These are phyloP conservation scores for Pichia sp. DNA, from an alignment of 1,139 yeast species.

Conservation along the genomic window DNA sequence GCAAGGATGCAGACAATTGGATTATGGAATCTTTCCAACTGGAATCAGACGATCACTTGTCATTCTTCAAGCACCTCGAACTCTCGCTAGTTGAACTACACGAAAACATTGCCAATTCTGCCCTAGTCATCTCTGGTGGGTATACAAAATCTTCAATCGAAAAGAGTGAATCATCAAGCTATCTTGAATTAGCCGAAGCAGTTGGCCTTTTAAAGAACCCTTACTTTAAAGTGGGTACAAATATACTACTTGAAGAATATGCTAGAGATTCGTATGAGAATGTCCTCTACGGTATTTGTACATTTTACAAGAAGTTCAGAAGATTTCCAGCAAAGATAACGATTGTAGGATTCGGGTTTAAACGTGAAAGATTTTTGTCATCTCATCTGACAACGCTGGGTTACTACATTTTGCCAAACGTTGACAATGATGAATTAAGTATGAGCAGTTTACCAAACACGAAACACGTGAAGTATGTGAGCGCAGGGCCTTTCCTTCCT, in stretches of 20 bases:
- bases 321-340: slow-evolving; percentile 50
- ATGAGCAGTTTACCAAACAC: slow-evolving; percentile 13
- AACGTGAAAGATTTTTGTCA: slow-evolving; percentile 51
- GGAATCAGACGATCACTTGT: slow-evolving; percentile 63
- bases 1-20: slow-evolving; percentile 54
- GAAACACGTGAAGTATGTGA: slow-evolving; percentile 44
- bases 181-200: slow-evolving; percentile 27
- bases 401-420: slow-evolving; percentile 16
- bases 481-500: slow-evolving; percentile 57
- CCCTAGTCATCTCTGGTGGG: slow-evolving; percentile 66
- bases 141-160: slow-evolving; percentile 50
- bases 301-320: slow-evolving; percentile 47
- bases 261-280: slow-evolving; percentile 84
- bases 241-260: slow-evolving; percentile 52
- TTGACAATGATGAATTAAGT: not conserved
- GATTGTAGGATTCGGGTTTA: slow-evolving; percentile 73
- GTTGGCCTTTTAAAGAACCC: slow-evolving; percentile 14
- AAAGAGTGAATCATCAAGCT: slow-evolving; percentile 54
- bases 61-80: slow-evolving; percentile 61
- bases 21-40: slow-evolving; percentile 58
- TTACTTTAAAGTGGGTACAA: slow-evolving; percentile 7
- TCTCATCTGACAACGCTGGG: slow-evolving; percentile 54
- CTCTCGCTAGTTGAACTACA: slow-evolving; percentile 35
- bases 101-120: slow-evolving; percentile 28
- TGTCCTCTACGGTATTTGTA: slow-evolving; percentile 56